Base-by-base conservation (phyloP, 257 asterid species). In the Ophiorrhiza pumila region DNA sequence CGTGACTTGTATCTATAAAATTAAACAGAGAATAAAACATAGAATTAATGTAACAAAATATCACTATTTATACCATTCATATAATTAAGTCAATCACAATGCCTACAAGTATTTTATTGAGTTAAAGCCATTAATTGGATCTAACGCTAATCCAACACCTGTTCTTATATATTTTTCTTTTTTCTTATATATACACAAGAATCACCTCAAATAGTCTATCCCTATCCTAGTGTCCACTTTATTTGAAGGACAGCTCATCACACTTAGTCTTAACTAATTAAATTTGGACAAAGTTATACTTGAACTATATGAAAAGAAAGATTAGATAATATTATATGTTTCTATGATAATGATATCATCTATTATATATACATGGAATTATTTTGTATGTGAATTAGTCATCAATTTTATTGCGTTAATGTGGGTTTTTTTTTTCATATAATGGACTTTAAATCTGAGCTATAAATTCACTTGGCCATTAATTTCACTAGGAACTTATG, bases 181-280 rank as follows among this genome's bases (percentile, higher is more conserved):
- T 37, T 35, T 20, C 7, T 39, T 35, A 35, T 22, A 2, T 22
- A 64, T 18, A 6, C 50, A 65, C 53, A 42, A 65, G 22, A n/a
- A 41, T 42, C 20, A 8, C 43, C 7, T 47, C 37, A 46, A 20
- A 50, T 47, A n/a, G 43, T 47, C 46, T 43, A 52, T 18, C 18
- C 15, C 4, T 25, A 35, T 46, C 56, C 20, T 46, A 18, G 1
- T 45, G n/a, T 25, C 71, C 20, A 7, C 29, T 47, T 17, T 14
- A 15, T 68, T 68, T 45, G 3, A 49, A 49, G 47, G 72, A 15
- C 46, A 68, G 23, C 61, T 68, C 72, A 49, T 50, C 46, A 37
- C 8, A 8, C 18, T 34, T 60, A 29, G 41, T 68, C 14, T 12
- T n/a, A 14, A 8, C 1, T 8, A 22, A 61, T 62, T 62, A 35